phyloP scores from a whole-genome alignment of 139 green algal species.

The Chlorella vulgaris region DNA sequence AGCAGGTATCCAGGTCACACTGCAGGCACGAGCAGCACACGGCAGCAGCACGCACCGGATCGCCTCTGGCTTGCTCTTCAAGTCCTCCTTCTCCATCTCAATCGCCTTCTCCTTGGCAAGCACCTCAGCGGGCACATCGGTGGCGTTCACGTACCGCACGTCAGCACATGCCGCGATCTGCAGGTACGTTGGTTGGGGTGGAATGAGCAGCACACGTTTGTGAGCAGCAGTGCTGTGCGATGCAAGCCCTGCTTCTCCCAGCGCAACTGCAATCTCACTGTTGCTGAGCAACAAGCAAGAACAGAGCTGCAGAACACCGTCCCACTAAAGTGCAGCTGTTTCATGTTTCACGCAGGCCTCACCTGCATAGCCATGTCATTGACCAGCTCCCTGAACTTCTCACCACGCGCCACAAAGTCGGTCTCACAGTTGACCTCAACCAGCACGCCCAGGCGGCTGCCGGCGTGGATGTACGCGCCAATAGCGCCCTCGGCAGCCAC shows the following conservation, averaged over 20 bases:
- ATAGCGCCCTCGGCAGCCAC: conserved; percentile 85
- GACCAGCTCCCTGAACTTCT: conserved; percentile 91
- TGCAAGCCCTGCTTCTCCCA: too few relatives aligned
- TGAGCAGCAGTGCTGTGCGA: not conserved
- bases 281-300: not conserved
- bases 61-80: conserved; percentile 91
- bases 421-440: conserved; percentile 97
- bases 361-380: conserved; percentile 83
- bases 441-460: conserved; percentile 82
- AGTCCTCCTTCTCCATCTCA: conserved; percentile 97
- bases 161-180: conserved; percentile 67
- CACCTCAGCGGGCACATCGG: conserved; percentile 82
- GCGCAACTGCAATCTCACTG: too few relatives aligned
- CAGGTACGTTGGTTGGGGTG: not conserved
- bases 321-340: not conserved
- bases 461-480: conserved; percentile 95
- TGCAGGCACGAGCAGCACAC: too few relatives aligned
- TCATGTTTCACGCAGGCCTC: not conserved
- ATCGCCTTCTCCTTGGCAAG: conserved; percentile 87
- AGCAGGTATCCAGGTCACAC: not conserved
- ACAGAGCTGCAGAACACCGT: not conserved
- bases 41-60: conserved; percentile 63
- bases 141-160: conserved; percentile 65
- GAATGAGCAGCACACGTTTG: not conserved
- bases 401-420: conserved; percentile 94